Base-by-base conservation (phyloP, 2,329 filamentous ascomycete species). In the Pseudogymnoascus sp. region DNA sequence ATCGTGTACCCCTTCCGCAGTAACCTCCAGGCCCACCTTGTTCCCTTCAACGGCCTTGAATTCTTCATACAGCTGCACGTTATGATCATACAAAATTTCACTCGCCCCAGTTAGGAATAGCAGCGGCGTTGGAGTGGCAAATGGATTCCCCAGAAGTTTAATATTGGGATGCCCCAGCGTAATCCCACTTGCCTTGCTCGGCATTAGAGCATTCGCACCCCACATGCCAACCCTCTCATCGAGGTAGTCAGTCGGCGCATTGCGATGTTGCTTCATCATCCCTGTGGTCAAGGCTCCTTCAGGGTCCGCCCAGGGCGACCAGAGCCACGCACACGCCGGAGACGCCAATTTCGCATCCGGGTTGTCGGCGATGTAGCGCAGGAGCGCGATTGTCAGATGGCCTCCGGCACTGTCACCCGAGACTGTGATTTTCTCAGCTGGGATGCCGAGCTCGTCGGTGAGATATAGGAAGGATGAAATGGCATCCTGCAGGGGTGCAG, bases 321-420 rank as follows among this genome's bases (percentile, higher is more conserved):
- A 78, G 4, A 81, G 69, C 42, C 75, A 72, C 0, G 74, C 75
- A 3, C 74, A 74, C 0, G 65, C 66, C 0, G 79, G 79, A 1
- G 55, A 19, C 0, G 72, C 72, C 0, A 80, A 66, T 1, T 63
- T 68, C 2, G 74, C 58, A 3, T 70, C 66, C 2, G 66, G 39
- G 62, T 75, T 74, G 23, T 78, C 76, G 7, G 67, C 61, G 4
- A 83, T 65, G 66, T 82, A 82, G 16, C 79, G 72, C 33, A 82
- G 70, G 12, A 82, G 68, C 0, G 73, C 72, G 22, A 81, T 72
- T 0, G 70, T 73, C 9, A 79, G 69, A 65, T 82, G 81, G 0
- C 71, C 80, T 61, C 80, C 80, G 0, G 80, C 80, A 35, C 76
- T 79, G 67, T 83, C 80, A 4, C 80, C 80, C 0, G 74, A 76